These are phyloP conservation scores for Cymodocea nodosa DNA, from an alignment of 116 monocot species.

Conservation along the genomic window DNA sequence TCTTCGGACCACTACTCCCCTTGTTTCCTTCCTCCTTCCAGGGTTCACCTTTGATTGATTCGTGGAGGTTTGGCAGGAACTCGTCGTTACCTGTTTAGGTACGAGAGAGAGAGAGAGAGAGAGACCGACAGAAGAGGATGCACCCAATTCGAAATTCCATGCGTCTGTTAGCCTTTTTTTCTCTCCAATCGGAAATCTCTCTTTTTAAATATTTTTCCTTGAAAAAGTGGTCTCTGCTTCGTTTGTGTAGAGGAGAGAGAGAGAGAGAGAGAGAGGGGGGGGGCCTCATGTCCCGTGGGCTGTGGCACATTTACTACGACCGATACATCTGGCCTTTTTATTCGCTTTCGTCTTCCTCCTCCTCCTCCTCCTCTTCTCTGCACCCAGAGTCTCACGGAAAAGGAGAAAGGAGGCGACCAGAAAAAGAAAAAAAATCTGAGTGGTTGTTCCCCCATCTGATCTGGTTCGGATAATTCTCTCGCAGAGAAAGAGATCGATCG, in stretches of 20 bases:
- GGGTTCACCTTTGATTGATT: too few relatives aligned
- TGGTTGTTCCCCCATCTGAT: background rate
- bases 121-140: too few relatives aligned
- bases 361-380: background rate
- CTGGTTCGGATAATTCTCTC: background rate
- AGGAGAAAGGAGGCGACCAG: background rate
- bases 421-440: background rate
- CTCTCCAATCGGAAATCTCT: too few relatives aligned
- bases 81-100: too few relatives aligned
- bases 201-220: too few relatives aligned
- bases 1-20: conserved; percentile 2
- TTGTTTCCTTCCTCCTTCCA: background rate
- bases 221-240: background rate
- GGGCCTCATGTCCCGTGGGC: background rate
- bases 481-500: background rate
- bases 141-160: too few relatives aligned
- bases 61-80: too few relatives aligned
- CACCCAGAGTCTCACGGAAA: background rate
- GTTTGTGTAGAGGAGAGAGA: too few relatives aligned
- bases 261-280: background rate
- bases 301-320: conserved; percentile 6
- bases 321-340: conserved; percentile 1
- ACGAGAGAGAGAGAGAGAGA: too few relatives aligned
- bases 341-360: conserved; percentile 4
- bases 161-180: too few relatives aligned